A percentile compares a stretch with the other conserved stretches of the same genome.
Conservation (phyloP, 495 filamentous ascomycete species). For the Hamigera avellanea region DNA sequence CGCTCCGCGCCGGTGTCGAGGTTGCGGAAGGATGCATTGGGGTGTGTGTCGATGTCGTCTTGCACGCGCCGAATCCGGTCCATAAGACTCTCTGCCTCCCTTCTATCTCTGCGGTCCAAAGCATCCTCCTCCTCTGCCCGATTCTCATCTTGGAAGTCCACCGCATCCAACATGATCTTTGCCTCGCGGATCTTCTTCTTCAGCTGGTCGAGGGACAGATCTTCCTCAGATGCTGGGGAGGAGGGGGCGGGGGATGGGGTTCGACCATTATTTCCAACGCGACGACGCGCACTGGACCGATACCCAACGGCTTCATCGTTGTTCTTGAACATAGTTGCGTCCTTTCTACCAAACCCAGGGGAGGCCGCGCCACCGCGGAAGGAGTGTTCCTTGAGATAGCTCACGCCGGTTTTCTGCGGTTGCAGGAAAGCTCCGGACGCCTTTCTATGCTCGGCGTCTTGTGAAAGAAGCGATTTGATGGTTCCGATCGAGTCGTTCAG, state of each 20-base stretch:
- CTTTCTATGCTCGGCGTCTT: conserved; percentile 80
- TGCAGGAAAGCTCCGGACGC: conserved; percentile 73
- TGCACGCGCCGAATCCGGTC: conserved; percentile 86
- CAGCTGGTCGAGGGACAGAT: conserved; percentile 75
- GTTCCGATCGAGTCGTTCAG: conserved; percentile 84
- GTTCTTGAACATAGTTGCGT: conserved; percentile 94
- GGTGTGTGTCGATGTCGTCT: conserved; percentile 91
- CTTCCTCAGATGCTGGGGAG: conserved; percentile 71
- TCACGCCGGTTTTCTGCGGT: conserved; percentile 93
- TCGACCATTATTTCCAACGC: conserved; percentile 57
- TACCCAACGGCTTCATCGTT: conserved; percentile 82
- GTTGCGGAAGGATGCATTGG: conserved; percentile 59
- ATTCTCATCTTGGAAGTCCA: conserved; percentile 93
- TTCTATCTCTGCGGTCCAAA: conserved; percentile 78
- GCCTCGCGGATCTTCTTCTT: conserved; percentile 91
- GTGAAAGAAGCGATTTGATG: conserved; percentile 81
- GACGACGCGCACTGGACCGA: conserved; percentile 82
- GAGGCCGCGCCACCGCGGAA: conserved; percentile 52
- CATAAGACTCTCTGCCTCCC: conserved; percentile 90
- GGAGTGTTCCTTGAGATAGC: conserved; percentile 91
- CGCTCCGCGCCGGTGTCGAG: conserved; percentile 80
- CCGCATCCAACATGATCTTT: conserved; percentile 90
- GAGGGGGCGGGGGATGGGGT: conserved; percentile 64
- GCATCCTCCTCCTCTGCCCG: conserved; percentile 82
- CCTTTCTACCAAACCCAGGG: conserved; percentile 51